These are phyloP conservation scores for Dalechampia spathulata DNA, from an alignment of 441 rosid species.

Conservation along the genomic window DNA sequence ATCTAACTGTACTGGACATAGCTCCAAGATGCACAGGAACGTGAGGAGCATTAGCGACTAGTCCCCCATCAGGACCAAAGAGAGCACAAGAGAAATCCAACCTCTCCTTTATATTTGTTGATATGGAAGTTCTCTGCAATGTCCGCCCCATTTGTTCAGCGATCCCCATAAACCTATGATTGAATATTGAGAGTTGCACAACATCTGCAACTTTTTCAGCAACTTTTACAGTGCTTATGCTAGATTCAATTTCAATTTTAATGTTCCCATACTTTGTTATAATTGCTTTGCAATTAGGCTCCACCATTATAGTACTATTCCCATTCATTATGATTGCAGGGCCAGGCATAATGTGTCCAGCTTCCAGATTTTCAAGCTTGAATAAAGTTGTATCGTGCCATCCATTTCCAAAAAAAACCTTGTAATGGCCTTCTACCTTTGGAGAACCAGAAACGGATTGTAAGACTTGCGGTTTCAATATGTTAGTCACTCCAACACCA, in stretches of 20 bases:
- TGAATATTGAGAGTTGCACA: slow-evolving; percentile 91
- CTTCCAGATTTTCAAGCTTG: slow-evolving; percentile 71
- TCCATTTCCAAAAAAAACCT: slow-evolving; percentile 61
- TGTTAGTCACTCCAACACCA: slow-evolving; percentile 78
- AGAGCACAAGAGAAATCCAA: slow-evolving; percentile 96
- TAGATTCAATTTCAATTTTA: slow-evolving; percentile 56
- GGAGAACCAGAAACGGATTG: slow-evolving; percentile 42
- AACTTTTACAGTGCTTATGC: slow-evolving; percentile 31
- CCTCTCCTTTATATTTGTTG: slow-evolving; percentile 90
- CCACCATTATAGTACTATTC: slow-evolving; percentile 85
- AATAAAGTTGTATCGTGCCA: slow-evolving; percentile 70
- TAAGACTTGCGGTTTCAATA: slow-evolving; percentile 59
- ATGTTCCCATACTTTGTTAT: slow-evolving; percentile 87
- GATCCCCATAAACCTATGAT: slow-evolving; percentile 95
- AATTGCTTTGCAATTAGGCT: slow-evolving; percentile 70
- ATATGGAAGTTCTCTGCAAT: slow-evolving; percentile 89
- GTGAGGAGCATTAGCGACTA: slow-evolving; percentile 97
- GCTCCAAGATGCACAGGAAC: slow-evolving; percentile 97
- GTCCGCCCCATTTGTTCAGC: slow-evolving; percentile 99
- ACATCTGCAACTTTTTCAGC: slow-evolving; percentile 80
- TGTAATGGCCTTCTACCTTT: slow-evolving; percentile 50
- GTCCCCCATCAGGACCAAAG: slow-evolving; percentile 85
- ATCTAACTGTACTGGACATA: slow-evolving; percentile 86
- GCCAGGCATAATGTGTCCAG: slow-evolving; percentile 54
- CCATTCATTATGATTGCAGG: slow-evolving; percentile 97